A percentile compares a stretch with the other conserved stretches of the same genome.
These are phyloP conservation scores for Citrus cavaleriei DNA, from an alignment of 345 rosid genomes.

Conservation along the genomic window DNA sequence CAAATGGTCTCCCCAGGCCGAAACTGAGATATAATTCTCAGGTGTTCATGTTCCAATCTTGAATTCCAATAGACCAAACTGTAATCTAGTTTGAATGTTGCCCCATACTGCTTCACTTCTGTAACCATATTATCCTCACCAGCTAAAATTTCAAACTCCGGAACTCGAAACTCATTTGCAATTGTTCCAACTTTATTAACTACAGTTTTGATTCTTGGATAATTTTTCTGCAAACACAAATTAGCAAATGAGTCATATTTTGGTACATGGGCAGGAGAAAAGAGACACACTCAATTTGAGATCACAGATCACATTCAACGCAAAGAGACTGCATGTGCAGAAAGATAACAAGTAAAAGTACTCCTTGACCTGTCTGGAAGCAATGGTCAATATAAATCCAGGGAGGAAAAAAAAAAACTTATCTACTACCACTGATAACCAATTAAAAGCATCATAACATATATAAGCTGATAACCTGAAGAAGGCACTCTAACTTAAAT, in stretches of 20 bases:
- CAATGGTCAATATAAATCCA: constrained; percentile 1
- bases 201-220: constrained; percentile 77
- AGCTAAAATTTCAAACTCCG: constrained; percentile 85
- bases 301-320: background rate
- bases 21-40: constrained; percentile 69
- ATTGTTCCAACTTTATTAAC: constrained; percentile 85
- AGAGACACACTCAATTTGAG: background rate
- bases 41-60: constrained; percentile 92
- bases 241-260: background rate
- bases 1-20: constrained; percentile 77
- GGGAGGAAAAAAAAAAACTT: background rate
- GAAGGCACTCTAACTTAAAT: background rate
- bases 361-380: background rate
- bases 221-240: constrained; percentile 62
- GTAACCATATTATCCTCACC: constrained; percentile 81
- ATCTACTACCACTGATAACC: background rate
- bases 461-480: background rate
- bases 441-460: background rate
- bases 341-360: background rate
- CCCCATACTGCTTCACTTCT: constrained; percentile 91
- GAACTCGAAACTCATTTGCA: constrained; percentile 88
- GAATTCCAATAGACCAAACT: constrained; percentile 93
- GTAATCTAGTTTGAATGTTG: constrained; percentile 85
- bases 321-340: background rate
- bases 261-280: background rate